Evolutionary conservation across 1,284 basidiomycete species (phyloP).

Genomic region (Neotropicomus parvogracilis): DNA sequence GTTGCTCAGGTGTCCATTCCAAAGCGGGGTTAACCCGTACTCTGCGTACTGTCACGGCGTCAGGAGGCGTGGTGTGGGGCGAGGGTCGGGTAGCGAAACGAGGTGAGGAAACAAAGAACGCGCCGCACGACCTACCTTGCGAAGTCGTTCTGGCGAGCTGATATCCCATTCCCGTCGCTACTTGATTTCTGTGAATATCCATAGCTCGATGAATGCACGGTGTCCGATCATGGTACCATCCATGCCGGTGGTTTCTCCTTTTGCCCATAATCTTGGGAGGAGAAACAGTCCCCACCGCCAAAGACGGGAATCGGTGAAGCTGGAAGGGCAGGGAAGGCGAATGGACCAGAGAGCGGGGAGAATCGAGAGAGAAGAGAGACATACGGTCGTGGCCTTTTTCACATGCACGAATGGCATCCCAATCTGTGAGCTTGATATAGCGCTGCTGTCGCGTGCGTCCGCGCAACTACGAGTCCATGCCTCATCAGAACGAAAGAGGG

Average conservation of each 20-base stretch:
- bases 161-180: slow-evolving; percentile 95
- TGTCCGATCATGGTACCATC: slow-evolving; percentile 95
- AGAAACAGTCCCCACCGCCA: slow-evolving; percentile 94
- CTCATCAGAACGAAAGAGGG: slow-evolving; percentile 1
- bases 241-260: slow-evolving; percentile 74
- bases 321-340: slow-evolving; percentile 36
- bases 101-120: background rate
- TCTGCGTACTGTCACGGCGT: slow-evolving; percentile 62
- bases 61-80: background rate
- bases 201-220: slow-evolving; percentile 94
- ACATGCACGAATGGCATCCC: slow-evolving; percentile 80
- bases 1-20: slow-evolving; percentile 96
- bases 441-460: slow-evolving; percentile 90
- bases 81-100: no score
- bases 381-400: slow-evolving; percentile 73
- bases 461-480: slow-evolving; percentile 62
- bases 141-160: slow-evolving; percentile 81
- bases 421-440: slow-evolving; percentile 85
- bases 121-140: slow-evolving; percentile 59
- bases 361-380: slow-evolving; percentile 28
- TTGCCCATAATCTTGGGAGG: slow-evolving; percentile 78
- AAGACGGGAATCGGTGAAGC: slow-evolving; percentile 89
- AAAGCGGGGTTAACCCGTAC: slow-evolving; percentile 77
- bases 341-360: background rate
- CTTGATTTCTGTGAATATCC: slow-evolving; percentile 96